Percentiles rank a stretch among this genome's conserved stretches.
phyloP scores from a whole-genome alignment of 108 stramenopile genomes.

The Fragilariopsis cylindrus region DNA sequence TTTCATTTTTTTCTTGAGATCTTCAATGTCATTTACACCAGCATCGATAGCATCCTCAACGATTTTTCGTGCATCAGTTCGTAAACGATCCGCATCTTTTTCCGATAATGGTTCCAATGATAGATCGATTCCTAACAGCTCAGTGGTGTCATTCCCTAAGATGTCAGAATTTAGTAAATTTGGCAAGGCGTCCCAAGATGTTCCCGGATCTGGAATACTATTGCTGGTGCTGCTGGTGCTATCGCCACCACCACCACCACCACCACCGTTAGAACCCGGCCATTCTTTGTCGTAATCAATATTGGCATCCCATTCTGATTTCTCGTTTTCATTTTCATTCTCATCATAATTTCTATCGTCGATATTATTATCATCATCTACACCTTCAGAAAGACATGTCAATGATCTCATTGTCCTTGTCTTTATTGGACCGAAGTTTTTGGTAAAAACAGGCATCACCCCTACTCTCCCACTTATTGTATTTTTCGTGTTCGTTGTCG shows the following conservation, averaged over 20 bases:
- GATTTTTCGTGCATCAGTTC: constrained; percentile 44
- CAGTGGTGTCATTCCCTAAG: constrained; percentile 6
- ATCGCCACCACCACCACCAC: background rate
- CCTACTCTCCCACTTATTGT: no score
- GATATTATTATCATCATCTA: no score
- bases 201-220: constrained; percentile 22
- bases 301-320: constrained; percentile 30
- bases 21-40: constrained; percentile 63
- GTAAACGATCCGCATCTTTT: constrained; percentile 57
- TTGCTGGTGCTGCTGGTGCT: background rate
- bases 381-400: no score
- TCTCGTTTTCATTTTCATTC: constrained; percentile 12
- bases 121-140: constrained; percentile 49
- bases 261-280: constrained; percentile 3
- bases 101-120: constrained; percentile 40
- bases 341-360: background rate
- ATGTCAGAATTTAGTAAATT: constrained; percentile 10
- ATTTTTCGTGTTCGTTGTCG: no score
- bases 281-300: constrained; percentile 33
- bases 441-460: no score
- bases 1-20: constrained; percentile 43
- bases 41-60: constrained; percentile 54
- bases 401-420: no score
- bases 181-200: constrained; percentile 25
- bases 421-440: no score